Evolutionary conservation across 1,284 basidiomycete species (phyloP).

Genomic region (Kwoniella shivajii): DNA sequence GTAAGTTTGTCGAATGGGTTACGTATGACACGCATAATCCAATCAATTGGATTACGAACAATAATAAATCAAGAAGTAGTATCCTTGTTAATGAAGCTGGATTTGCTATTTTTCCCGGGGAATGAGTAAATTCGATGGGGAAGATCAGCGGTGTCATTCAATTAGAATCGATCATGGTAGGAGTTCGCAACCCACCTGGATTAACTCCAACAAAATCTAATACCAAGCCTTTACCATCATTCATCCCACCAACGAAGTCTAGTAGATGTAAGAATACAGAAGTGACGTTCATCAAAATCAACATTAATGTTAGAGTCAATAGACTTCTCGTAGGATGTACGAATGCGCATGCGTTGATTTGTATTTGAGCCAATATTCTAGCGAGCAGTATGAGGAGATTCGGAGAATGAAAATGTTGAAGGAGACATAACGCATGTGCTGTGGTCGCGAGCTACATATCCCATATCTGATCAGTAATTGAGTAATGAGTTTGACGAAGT

Average conservation of each 20-base stretch:
- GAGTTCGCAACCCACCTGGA: no score
- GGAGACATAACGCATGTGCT: constrained; percentile 35
- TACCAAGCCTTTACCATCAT: constrained; percentile 40
- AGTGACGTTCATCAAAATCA: constrained; percentile 34
- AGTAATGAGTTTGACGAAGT: no score
- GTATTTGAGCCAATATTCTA: constrained; percentile 40
- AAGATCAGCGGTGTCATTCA: not conserved
- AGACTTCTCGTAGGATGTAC: constrained; percentile 44
- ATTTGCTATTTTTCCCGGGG: constrained; percentile 24
- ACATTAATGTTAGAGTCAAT: constrained; percentile 31
- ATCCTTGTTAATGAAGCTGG: constrained; percentile 39
- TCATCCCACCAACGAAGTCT: constrained; percentile 36
- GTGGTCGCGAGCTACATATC: constrained; percentile 34
- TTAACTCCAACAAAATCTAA: constrained; percentile 52
- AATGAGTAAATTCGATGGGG: not conserved
- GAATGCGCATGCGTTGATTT: constrained; percentile 40
- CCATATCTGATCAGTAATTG: no score
- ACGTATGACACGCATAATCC: constrained; percentile 43
- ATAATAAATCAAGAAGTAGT: constrained; percentile 41
- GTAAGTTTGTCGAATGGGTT: constrained; percentile 26
- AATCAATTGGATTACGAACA: constrained; percentile 42
- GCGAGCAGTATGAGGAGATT: constrained; percentile 43
- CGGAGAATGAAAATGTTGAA: constrained; percentile 50
- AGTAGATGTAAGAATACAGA: constrained; percentile 42
- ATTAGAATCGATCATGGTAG: not conserved